These are phyloP conservation scores for Vaccinium darrowii DNA, from an alignment of 148 eudicot genomes.

Conservation along the genomic window DNA sequence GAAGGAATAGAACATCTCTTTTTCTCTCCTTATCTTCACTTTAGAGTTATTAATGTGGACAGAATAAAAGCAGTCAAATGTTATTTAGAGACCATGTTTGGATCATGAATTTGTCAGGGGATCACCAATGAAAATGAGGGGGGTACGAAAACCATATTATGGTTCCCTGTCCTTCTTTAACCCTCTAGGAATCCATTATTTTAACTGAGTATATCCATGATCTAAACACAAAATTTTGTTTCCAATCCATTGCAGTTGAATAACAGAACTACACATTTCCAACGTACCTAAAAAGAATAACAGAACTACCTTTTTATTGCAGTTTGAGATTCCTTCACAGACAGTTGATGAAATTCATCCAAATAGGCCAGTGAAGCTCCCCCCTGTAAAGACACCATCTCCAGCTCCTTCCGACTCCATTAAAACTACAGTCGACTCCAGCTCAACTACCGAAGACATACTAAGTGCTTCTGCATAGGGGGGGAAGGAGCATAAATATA, in stretches of 20 bases:
- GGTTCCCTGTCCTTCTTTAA: not conserved
- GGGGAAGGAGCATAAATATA: not conserved
- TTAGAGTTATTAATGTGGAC: not conserved
- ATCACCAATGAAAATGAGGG: not conserved
- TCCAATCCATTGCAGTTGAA: not conserved
- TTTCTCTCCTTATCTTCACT: no score
- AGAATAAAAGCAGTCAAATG: not conserved
- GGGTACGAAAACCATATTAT: not conserved
- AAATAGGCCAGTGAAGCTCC: conserved; percentile 61
- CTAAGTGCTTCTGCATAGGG: conserved; percentile 54
- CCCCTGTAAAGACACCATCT: conserved; percentile 36
- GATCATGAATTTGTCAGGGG: not conserved
- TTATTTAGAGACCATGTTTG: not conserved
- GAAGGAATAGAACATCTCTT: not conserved
- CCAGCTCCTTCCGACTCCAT: conserved; percentile 25
- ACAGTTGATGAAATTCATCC: conserved; percentile 69
- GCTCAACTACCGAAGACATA: conserved; percentile 29
- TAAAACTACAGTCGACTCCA: conserved; percentile 17
- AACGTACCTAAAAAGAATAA: not conserved
- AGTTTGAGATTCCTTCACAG: conserved; percentile 81
- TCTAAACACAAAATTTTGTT: not conserved
- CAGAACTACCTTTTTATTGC: conserved; percentile 23
- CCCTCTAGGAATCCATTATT: not conserved
- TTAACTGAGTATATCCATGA: not conserved
- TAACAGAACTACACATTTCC: not conserved